Base-by-base conservation (phyloP, 2,329 filamentous ascomycete genomes). In the Colletotrichum costaricense region DNA sequence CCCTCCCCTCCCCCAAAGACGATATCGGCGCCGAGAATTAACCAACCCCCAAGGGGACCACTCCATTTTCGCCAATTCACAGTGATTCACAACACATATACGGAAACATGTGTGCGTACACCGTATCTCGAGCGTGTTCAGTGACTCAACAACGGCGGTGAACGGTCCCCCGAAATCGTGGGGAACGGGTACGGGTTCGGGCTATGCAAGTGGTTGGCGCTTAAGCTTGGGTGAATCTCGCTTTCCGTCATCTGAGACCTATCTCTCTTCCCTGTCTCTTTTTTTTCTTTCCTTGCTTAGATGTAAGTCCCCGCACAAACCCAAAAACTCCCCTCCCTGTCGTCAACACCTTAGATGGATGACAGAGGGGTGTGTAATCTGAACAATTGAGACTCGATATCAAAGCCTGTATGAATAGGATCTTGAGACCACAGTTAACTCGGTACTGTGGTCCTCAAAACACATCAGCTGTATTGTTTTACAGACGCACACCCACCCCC, bases 81-180 rank as follows among this genome's bases (percentile, higher is more conserved):
- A 11, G 64, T 70, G 46, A 59, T 70, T 73, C 70, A 72, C 58
- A 70, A 70, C 67, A 14, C 19, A 16, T 30, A n/a, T 55, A 22
- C 59, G 46, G 46, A 49, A 30, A 30, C 22, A 30, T 22, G 52
- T 28, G 26, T 52, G 12, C 6, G 42, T 38, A 14, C 35, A n/a
- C 33, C 33, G 33, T 35, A 35, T 35, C 33, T 35, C 11, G 33
- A 35, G 33, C 11, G 19, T 49, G 19, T 49, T 49, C 42, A 56
- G 67, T 73, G 70, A 73, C 67, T 73, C 70, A 22, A 59, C 69
- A 70, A 73, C 70, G 70, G 70, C 70, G 70, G 70, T 73, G 70
- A 73, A 73, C 59, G 35, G 26, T 22, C 33, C 16, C 42, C 19
- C 6, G 28, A n/a, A 42, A 54, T 54, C 28, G 42, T 22, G 28